Percentiles rank a stretch among this genome's conserved stretches.
phyloP scores from a whole-genome alignment of 805 yeast genomes.

The Kluyveromyces wickerhamii region DNA sequence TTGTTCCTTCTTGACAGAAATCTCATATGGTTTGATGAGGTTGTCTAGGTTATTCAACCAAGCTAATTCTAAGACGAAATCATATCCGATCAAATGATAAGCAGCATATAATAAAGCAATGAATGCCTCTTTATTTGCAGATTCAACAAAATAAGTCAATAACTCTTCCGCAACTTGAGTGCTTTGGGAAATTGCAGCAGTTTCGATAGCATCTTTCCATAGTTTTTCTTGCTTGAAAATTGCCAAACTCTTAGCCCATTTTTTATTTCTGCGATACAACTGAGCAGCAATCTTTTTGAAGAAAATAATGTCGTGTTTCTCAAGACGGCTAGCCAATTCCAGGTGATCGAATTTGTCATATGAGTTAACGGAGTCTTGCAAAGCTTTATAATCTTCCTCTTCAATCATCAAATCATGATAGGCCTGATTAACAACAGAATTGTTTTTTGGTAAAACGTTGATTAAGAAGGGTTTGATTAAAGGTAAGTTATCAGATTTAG shows the following conservation, averaged over 20 bases:
- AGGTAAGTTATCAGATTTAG: conserved; percentile 92
- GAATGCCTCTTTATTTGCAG: conserved; percentile 93
- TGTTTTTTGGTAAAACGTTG: conserved; percentile 83
- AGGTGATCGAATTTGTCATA: conserved; percentile 88
- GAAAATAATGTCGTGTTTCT: conserved; percentile 82
- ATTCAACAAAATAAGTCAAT: conserved; percentile 86
- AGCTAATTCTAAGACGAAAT: conserved; percentile 77
- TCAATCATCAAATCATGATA: conserved; percentile 93
- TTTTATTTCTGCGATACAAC: conserved; percentile 87
- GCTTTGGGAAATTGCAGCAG: conserved; percentile 77
- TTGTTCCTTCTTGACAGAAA: conserved; percentile 77
- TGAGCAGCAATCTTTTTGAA: conserved; percentile 96
- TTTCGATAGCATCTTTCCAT: conserved; percentile 90
- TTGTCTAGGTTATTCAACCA: conserved; percentile 85
- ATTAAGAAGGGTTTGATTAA: conserved; percentile 91
- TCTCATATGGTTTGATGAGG: conserved; percentile 86
- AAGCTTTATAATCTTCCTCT: conserved; percentile 90
- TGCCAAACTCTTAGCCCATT: conserved; percentile 82
- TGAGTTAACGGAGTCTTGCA: conserved; percentile 78
- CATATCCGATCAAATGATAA: conserved; percentile 71
- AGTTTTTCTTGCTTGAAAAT: conserved; percentile 85
- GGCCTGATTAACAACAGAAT: conserved; percentile 86
- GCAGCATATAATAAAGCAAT: conserved; percentile 83
- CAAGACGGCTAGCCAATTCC: conserved; percentile 87
- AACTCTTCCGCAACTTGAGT: conserved; percentile 81